Evolutionary conservation across 805 yeast genomes (phyloP).

Genomic region (Nakazawaea populi): DNA sequence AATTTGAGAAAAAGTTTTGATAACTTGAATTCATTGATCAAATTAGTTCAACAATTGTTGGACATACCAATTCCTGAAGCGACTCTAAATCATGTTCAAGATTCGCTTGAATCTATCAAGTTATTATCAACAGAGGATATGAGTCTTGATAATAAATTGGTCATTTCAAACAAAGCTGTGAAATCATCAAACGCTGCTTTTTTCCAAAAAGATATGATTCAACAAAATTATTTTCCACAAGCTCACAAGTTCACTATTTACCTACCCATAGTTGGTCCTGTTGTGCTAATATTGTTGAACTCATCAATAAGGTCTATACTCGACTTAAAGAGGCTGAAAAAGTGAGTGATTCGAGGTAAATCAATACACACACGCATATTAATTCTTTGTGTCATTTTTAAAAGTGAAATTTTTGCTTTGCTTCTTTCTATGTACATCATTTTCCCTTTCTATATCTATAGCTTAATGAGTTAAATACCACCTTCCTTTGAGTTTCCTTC

Average conservation of each 20-base stretch:
- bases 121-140: conserved; percentile 27
- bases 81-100: conserved; percentile 52
- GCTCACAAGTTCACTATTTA: conserved; percentile 95
- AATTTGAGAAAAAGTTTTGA: conserved; percentile 59
- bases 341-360: too few relatives aligned
- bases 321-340: conserved; percentile 20
- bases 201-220: conserved; percentile 92
- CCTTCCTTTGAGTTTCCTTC: conserved; percentile 85
- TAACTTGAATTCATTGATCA: conserved; percentile 67
- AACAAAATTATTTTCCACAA: conserved; percentile 90
- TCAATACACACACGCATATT: too few relatives aligned
- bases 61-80: conserved; percentile 80
- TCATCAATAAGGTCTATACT: conserved; percentile 42
- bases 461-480: conserved; percentile 81
- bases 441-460: not conserved
- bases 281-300: conserved; percentile 54
- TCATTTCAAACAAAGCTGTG: conserved; percentile 34
- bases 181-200: conserved; percentile 68
- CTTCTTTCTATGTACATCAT: not conserved
- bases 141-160: conserved; percentile 26
- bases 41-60: conserved; percentile 61
- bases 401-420: too few relatives aligned
- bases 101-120: conserved; percentile 39
- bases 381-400: too few relatives aligned
- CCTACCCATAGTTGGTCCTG: conserved; percentile 85